Conservation (phyloP, 1,284 basidiomycete genomes). For the Waitea zeae region DNA sequence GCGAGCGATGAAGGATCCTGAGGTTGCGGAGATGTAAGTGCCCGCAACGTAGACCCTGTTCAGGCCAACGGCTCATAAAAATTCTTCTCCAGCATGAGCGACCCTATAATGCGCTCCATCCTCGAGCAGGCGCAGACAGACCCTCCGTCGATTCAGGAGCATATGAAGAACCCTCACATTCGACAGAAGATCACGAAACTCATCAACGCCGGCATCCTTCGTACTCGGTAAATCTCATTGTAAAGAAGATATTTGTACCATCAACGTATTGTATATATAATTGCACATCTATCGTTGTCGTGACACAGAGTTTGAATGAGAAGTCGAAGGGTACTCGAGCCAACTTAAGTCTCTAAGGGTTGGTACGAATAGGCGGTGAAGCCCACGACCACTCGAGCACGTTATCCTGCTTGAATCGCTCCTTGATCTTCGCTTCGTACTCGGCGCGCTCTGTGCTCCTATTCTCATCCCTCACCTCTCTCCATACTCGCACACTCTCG, state of each 20-base stretch:
- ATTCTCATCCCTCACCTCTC: constrained; percentile 27
- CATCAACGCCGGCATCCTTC: constrained; percentile 86
- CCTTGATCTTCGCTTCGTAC: constrained; percentile 28
- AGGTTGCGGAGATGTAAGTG: constrained; percentile 73
- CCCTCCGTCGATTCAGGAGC: constrained; percentile 83
- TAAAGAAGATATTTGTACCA: constrained; percentile 1
- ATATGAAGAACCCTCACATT: constrained; percentile 91
- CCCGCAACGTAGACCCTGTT: constrained; percentile 18
- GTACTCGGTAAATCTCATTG: constrained; percentile 33
- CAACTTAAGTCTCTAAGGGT: not conserved
- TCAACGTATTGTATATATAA: not conserved
- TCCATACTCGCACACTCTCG: constrained; percentile 51
- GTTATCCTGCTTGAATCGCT: constrained; percentile 30
- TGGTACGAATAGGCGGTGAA: not conserved
- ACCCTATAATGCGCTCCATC: constrained; percentile 87
- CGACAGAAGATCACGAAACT: constrained; percentile 83
- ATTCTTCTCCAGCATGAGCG: no score
- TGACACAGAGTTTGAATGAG: constrained; percentile 1
- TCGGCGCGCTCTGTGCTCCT: constrained; percentile 21
- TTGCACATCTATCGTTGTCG: not conserved
- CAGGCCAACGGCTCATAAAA: constrained; percentile 19
- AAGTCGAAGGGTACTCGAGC: not conserved
- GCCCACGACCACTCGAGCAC: constrained; percentile 50
- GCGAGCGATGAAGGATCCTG: constrained; percentile 94
- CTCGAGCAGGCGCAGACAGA: constrained; percentile 88